Percentiles rank a stretch among this genome's conserved stretches.
Conservation (phyloP, 768 basidiomycete species). For the Podaxis sp. region DNA sequence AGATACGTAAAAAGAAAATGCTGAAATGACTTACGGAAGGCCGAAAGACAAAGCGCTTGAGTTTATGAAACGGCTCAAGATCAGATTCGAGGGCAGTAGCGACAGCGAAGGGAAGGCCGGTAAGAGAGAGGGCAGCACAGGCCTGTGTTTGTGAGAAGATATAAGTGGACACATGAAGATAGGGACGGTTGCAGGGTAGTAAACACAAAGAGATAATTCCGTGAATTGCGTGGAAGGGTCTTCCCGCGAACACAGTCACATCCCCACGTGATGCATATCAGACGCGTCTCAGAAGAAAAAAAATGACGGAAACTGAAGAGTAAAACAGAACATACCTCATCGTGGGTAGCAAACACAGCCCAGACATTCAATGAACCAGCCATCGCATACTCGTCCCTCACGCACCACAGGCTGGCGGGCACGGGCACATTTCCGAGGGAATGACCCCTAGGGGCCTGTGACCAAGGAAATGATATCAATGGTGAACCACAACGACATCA, state of each 20-base stretch:
- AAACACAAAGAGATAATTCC: constrained; percentile 18
- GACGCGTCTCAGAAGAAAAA: constrained; percentile 6
- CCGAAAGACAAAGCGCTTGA: constrained; percentile 39
- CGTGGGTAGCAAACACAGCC: constrained; percentile 58
- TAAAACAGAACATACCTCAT: constrained; percentile 47
- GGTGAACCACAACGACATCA: constrained; percentile 17
- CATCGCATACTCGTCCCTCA: constrained; percentile 31
- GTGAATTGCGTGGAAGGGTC: constrained; percentile 29
- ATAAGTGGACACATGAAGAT: constrained; percentile 12
- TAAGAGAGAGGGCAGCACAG: constrained; percentile 49
- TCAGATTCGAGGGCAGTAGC: constrained; percentile 61
- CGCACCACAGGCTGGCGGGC: constrained; percentile 49
- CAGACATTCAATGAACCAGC: constrained; percentile 39
- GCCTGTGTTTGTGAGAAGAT: constrained; percentile 39
- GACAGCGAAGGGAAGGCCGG: constrained; percentile 44
- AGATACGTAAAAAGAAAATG: constrained; percentile 18
- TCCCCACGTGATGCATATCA: constrained; percentile 24
- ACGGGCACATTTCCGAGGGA: constrained; percentile 25
- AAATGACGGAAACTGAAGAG: constrained; percentile 9
- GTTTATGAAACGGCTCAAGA: constrained; percentile 58
- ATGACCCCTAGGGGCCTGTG: constrained; percentile 17
- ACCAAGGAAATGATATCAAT: constrained; percentile 19
- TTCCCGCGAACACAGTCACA: constrained; percentile 19
- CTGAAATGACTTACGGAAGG: constrained; percentile 18
- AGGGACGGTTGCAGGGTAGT: constrained; percentile 9